Evolutionary conservation across 495 filamentous ascomycete species (phyloP), one percentile per base, ranked within the genome.

Genomic region (Aspergillus sclerotioniger): DNA sequence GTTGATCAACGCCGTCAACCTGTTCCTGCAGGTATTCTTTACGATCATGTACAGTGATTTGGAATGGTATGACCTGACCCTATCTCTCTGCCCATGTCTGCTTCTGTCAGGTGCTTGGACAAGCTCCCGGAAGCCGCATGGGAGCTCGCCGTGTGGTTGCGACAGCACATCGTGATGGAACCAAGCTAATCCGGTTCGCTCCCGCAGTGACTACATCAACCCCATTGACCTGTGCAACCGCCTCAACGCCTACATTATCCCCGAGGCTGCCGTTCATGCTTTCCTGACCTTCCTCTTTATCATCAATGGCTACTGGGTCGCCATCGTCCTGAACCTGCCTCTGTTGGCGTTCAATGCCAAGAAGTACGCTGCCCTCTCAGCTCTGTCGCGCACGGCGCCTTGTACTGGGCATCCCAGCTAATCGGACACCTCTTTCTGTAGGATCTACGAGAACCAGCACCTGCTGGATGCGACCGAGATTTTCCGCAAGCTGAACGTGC

Each of bases 161-260:
- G 61, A 57, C 58, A 51, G 21, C 53, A 51, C 58, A 51, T 16
- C 53, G 47, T 46, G 29, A 41, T 48, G 21, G n/a, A 57, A 45
- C 15, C 37, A 25, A 47, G 67, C 67, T 64, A 69, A 64, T 59
- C 19, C 59, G 32, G 47, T 29, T 58, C 47, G 52, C 48, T 53
- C 17, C 51, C 33, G 45, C 66, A 96, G 93, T 79, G 95, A 99
- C 79, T 99, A 99, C 79, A 98, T 99, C 80, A 99, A 99, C 80
- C 95, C 95, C 15, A 98, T 98, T 82, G 95, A 99, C 70, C 92
- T 99, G 62, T 99, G 95, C 88, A 99, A 99, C 87, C 90, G 95
- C 64, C 90, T 99, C 62, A 99, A 99, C 81, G 92, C 92, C 73
- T 98, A 99, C 81, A 99, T 99, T 73, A 86, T 98, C 71, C 95